A percentile compares a stretch with the other conserved stretches of the same genome.
Conservation (phyloP, 257 asterid species). For the Scutellaria baicalensis region DNA sequence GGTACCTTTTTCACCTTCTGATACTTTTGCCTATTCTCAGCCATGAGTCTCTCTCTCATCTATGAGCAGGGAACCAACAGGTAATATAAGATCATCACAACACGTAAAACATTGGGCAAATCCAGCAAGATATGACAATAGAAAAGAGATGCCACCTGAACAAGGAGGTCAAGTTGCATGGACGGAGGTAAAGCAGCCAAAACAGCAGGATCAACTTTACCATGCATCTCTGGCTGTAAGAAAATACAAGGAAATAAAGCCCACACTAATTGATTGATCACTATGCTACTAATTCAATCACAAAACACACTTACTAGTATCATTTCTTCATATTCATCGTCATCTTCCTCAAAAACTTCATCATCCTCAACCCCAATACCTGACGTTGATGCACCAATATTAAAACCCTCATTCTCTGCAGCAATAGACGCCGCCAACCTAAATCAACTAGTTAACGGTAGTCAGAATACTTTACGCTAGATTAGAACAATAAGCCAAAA, state of each 20-base stretch:
- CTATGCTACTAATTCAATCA: constrained; percentile 5
- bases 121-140: neutral
- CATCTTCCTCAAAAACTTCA: constrained; percentile 40
- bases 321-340: constrained; percentile 78
- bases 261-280: neutral
- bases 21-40: constrained; percentile 94
- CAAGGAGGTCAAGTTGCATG: constrained; percentile 99
- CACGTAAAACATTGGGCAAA: neutral
- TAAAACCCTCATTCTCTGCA: constrained; percentile 56
- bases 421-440: constrained; percentile 98
- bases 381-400: constrained; percentile 61
- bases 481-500: neutral
- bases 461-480: constrained; percentile 23
- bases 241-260: constrained; percentile 2
- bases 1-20: constrained; percentile 94
- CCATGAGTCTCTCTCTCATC: constrained; percentile 99
- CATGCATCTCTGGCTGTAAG: constrained; percentile 78
- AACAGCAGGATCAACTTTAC: constrained; percentile 87
- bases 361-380: constrained; percentile 29
- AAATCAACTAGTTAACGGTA: constrained; percentile 38
- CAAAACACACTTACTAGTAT: constrained; percentile 55
- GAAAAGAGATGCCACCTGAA: constrained; percentile 49
- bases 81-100: neutral
- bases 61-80: constrained; percentile 28
- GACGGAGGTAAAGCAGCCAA: constrained; percentile 96